Base-by-base conservation (phyloP, 1,284 basidiomycete species). In the Wallemia ichthyophaga region DNA sequence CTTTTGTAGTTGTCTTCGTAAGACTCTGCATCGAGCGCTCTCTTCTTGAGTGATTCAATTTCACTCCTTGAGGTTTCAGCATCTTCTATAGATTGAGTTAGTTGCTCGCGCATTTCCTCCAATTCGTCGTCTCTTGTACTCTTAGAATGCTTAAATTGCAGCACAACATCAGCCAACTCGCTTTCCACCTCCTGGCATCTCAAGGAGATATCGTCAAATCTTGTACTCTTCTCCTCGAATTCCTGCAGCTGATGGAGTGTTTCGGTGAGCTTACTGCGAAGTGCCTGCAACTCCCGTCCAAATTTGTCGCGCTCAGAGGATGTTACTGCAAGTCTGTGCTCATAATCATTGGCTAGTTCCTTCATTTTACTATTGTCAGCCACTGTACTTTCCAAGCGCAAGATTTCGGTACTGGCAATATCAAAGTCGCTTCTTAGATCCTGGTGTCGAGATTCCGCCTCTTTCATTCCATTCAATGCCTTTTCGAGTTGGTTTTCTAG, bases 401-500 rank as follows among this genome's bases (percentile, higher is more conserved):
- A 79, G 19, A 91, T 76, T 65, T 88, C 83, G 62, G 84, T 81
- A 0, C 85, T 82, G 15, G 88, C 82, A 63, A 85, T 77, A 61
- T 86, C 81, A 64, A 88, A 85, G 23, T 83, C 80, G 58, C 75
- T 71, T 25, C 78, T 74, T 58, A 88, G 73, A 19, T 78, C 75
- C 61, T 79, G 76, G 62, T 82, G 78, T 64, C 84, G 83, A 66
- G 83, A 80, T 62, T 87, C 82, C 58, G 75, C 77, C 64, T 84
- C 81, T 67, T 80, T 81, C 66, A 85, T 80, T 60, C 81, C 73
- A 61, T 78, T 73, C 66, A 86, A 73, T 0, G 83, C 83, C 2
- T 82, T 78, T 61, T 89, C 85, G 9, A 94, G 76, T 66, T 94
- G 85, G 9, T 79, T 80, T 65, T 91, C 87, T 21, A 94, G 74